A percentile compares a stretch with the other conserved stretches of the same genome.
phyloP scores from a whole-genome alignment of 495 filamentous ascomycete species.

The Talaromyces ruber region DNA sequence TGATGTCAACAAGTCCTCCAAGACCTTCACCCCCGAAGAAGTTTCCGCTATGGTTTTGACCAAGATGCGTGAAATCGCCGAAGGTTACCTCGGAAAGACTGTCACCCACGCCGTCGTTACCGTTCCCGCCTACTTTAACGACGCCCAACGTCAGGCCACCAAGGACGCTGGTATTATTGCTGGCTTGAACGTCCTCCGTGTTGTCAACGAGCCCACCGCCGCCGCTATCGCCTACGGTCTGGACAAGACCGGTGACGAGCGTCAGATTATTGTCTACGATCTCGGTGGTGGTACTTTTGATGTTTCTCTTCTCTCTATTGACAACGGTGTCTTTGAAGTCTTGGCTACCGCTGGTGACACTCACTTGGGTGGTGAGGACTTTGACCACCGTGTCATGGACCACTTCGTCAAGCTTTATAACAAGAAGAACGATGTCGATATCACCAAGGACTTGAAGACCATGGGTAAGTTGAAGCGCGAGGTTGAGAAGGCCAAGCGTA shows the following conservation, averaged over 20 bases:
- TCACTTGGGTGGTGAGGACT: constrained; percentile 99
- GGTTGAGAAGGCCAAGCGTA: constrained; percentile 99
- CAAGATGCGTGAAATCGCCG: constrained; percentile 97
- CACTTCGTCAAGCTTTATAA: constrained; percentile 98
- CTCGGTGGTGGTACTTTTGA: constrained; percentile 99
- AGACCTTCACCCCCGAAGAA: constrained; percentile 80
- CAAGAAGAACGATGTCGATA: constrained; percentile 92
- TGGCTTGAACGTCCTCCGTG: constrained; percentile 92
- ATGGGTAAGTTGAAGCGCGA: constrained; percentile 99
- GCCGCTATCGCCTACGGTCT: constrained; percentile 84
- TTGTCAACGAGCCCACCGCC: constrained; percentile 92
- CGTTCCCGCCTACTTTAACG: constrained; percentile 98
- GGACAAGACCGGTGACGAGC: constrained; percentile 77
- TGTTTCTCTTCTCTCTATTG: constrained; percentile 96
- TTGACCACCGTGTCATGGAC: constrained; percentile 96
- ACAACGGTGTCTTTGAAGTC: constrained; percentile 97
- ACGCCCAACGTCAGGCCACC: constrained; percentile 95
- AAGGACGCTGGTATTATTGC: constrained; percentile 95
- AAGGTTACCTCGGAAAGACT: constrained; percentile 87
- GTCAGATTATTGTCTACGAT: constrained; percentile 94
- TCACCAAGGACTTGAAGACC: constrained; percentile 92
- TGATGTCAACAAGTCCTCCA: constrained; percentile 61
- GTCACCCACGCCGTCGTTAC: constrained; percentile 96
- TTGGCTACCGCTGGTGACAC: constrained; percentile 98
- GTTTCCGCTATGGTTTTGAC: constrained; percentile 80